Conservation (phyloP, 257 asterid genomes). For the Ehretia macrophylla region DNA sequence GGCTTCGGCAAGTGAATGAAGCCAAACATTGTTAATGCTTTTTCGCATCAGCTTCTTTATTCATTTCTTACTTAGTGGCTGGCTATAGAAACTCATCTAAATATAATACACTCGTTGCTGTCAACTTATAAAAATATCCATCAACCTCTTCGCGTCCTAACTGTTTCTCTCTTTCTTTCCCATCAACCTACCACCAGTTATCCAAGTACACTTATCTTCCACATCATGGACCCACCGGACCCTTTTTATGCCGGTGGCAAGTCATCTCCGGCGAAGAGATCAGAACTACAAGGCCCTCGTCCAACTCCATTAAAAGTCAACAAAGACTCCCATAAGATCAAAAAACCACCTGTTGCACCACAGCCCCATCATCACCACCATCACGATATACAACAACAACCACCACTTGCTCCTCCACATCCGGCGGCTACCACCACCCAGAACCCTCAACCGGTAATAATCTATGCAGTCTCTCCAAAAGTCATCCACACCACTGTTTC, state of each 20-base stretch:
- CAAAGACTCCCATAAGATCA: slow-evolving; percentile 84
- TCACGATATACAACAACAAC: background rate
- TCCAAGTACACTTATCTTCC: slow-evolving; percentile 21
- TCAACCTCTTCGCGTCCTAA: too few species aligned
- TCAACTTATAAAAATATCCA: too few species aligned
- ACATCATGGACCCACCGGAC: slow-evolving; percentile 51
- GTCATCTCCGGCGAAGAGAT: slow-evolving; percentile 52
- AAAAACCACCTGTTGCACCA: slow-evolving; percentile 79
- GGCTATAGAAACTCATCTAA: too few species aligned
- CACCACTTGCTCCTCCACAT: background rate
- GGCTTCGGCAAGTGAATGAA: too few species aligned
- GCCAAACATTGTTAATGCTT: too few species aligned
- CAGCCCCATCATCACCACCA: slow-evolving; percentile 28
- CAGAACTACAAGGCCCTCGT: slow-evolving; percentile 86
- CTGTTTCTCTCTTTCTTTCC: slow-evolving; percentile 5
- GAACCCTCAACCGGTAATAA: slow-evolving; percentile 71
- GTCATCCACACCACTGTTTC: slow-evolving; percentile 75
- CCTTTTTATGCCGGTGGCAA: slow-evolving; percentile 37
- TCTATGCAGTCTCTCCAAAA: slow-evolving; percentile 84
- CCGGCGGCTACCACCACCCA: slow-evolving; percentile 16
- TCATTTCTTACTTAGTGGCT: too few species aligned
- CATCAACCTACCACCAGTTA: slow-evolving; percentile 8
- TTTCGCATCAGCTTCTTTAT: too few species aligned
- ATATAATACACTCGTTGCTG: too few species aligned
- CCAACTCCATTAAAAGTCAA: slow-evolving; percentile 81